Conservation (phyloP, 169 alveolate genomes). For the Plasmodium fragile region DNA sequence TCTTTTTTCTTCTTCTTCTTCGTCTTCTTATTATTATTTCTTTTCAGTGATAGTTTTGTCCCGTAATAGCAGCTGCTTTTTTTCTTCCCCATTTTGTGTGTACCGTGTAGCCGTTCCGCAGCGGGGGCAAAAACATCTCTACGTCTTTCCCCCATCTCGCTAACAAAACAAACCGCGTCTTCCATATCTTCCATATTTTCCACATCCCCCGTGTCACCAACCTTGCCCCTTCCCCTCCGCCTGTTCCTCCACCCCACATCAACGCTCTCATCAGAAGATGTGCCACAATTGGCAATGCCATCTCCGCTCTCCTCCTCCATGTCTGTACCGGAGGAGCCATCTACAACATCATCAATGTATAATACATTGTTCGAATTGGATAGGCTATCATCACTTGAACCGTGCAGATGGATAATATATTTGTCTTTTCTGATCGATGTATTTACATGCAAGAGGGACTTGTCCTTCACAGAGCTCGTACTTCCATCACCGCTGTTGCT, state of each 20-base stretch:
- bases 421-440: constrained; percentile 3
- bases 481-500: background rate
- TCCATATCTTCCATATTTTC: too few species aligned
- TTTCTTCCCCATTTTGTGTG: background rate
- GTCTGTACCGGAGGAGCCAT: constrained; percentile 17
- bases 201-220: background rate
- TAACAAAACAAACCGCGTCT: background rate
- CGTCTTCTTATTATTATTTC: background rate
- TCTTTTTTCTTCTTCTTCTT: background rate
- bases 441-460: constrained; percentile 21
- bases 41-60: constrained; percentile 24
- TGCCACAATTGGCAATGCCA: background rate
- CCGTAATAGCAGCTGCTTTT: background rate
- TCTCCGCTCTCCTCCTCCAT: constrained; percentile 19
- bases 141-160: background rate
- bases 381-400: constrained; percentile 10
- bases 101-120: background rate
- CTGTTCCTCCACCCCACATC: background rate
- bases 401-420: constrained; percentile 11
- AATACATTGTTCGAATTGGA: constrained; percentile 10
- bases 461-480: background rate
- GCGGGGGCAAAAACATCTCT: background rate
- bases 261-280: background rate
- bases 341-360: constrained; percentile 30
- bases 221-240: background rate